phyloP scores from a whole-genome alignment of 768 basidiomycete genomes.

The Pisolithus orientalis region DNA sequence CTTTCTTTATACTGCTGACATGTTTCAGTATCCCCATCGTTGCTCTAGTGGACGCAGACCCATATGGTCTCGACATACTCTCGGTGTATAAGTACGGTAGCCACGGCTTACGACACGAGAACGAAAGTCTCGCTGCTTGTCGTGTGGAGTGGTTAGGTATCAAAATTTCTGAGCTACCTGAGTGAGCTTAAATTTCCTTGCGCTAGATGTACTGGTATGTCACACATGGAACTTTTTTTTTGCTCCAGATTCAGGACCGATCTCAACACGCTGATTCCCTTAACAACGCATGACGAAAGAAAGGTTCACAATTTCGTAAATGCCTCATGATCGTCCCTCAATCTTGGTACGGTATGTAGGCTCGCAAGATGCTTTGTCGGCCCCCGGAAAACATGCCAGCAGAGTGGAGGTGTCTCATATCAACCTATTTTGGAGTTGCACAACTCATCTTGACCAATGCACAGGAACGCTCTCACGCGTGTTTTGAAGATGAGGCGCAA shows the following conservation, averaged over 20 bases:
- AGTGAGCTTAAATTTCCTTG: slow-evolving; percentile 34
- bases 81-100: slow-evolving; percentile 86
- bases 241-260: slow-evolving; percentile 51
- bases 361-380: slow-evolving; percentile 53
- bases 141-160: slow-evolving; percentile 81
- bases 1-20: neutral
- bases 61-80: slow-evolving; percentile 88
- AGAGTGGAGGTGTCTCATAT: slow-evolving; percentile 57
- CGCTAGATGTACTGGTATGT: neutral
- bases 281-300: slow-evolving; percentile 64
- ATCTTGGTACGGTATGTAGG: slow-evolving; percentile 44
- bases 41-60: slow-evolving; percentile 84
- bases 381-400: slow-evolving; percentile 37
- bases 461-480: slow-evolving; percentile 71
- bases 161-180: slow-evolving; percentile 56
- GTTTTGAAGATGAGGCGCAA: slow-evolving; percentile 83
- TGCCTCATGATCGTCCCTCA: neutral
- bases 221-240: neutral
- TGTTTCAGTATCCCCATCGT: slow-evolving; percentile 63
- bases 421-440: neutral
- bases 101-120: slow-evolving; percentile 61
- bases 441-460: neutral
- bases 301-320: slow-evolving; percentile 43
- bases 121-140: slow-evolving; percentile 54
- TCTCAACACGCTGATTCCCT: slow-evolving; percentile 56